phyloP scores from a whole-genome alignment of 257 asterid genomes.

The Marsdenia floribunda region DNA sequence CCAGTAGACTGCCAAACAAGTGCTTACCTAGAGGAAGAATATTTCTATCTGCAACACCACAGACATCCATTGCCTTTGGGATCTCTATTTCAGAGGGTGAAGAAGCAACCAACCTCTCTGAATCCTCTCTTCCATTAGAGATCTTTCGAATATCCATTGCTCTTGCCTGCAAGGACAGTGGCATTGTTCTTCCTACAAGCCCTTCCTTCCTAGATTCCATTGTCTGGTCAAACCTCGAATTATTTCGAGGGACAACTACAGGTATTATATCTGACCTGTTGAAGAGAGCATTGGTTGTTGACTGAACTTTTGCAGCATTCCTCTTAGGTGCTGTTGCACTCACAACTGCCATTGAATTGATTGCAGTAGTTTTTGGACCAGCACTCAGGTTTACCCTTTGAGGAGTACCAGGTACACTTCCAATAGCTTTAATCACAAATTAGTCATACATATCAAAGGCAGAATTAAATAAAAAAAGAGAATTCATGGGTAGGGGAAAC shows the following conservation, averaged over 20 bases:
- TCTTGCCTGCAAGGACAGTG: slow-evolving; percentile 57
- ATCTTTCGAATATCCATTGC: slow-evolving; percentile 54
- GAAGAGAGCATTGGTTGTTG: slow-evolving; percentile 40
- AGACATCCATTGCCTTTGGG: slow-evolving; percentile 39
- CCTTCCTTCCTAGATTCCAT: slow-evolving; percentile 81
- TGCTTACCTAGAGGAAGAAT: slow-evolving; percentile 39
- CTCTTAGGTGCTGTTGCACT: slow-evolving; percentile 52
- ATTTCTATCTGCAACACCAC: slow-evolving; percentile 41
- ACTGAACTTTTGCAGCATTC: slow-evolving; percentile 56
- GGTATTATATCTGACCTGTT: slow-evolving; percentile 69
- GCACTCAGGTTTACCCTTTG: slow-evolving; percentile 51
- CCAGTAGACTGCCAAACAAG: slow-evolving; percentile 34
- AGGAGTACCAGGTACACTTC: slow-evolving; percentile 65
- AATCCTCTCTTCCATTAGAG: slow-evolving; percentile 51
- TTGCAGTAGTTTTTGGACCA: slow-evolving; percentile 48
- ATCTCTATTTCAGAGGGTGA: slow-evolving; percentile 46
- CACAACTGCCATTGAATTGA: slow-evolving; percentile 39
- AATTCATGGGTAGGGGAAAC: neutral
- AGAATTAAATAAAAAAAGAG: neutral
- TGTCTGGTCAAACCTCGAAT: slow-evolving; percentile 57
- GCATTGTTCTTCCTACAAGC: slow-evolving; percentile 50
- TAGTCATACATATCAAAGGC: slow-evolving; percentile 11
- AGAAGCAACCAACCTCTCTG: slow-evolving; percentile 42
- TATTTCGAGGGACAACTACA: slow-evolving; percentile 78
- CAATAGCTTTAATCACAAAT: slow-evolving; percentile 49